phyloP scores from a whole-genome alignment of 495 filamentous ascomycete species.

The Talaromyces borbonicus region DNA sequence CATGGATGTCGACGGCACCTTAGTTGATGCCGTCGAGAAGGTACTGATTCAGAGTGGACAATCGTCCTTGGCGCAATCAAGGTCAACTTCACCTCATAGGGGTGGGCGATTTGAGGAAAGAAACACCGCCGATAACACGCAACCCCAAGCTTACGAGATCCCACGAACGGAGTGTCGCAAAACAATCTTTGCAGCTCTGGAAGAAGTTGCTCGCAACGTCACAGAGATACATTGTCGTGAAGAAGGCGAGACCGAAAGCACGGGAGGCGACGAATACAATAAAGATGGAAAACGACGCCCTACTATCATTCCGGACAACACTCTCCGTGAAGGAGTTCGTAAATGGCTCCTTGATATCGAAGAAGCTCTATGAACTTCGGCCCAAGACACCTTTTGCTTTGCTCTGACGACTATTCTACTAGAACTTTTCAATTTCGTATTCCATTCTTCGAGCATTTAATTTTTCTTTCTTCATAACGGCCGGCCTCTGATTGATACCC shows the following conservation, averaged over 20 bases:
- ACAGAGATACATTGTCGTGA: constrained; percentile 44
- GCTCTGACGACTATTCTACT: constrained; percentile 3
- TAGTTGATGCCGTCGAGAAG: constrained; percentile 69
- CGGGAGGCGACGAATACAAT: constrained; percentile 12
- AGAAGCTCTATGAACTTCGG: constrained; percentile 28
- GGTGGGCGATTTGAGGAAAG: constrained; percentile 17
- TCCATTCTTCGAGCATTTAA: neutral
- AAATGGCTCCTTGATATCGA: constrained; percentile 55
- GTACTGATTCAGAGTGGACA: constrained; percentile 53
- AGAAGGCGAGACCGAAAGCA: constrained; percentile 26
- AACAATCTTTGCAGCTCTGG: constrained; percentile 52
- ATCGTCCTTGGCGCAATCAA: constrained; percentile 34
- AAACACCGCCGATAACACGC: constrained; percentile 11
- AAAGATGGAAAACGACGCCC: constrained; percentile 29
- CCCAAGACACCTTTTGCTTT: constrained; percentile 7
- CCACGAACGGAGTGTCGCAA: constrained; percentile 50
- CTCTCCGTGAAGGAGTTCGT: constrained; percentile 53
- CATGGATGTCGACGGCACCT: constrained; percentile 60
- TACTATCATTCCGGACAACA: constrained; percentile 40
- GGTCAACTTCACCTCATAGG: constrained; percentile 35
- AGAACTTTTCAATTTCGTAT: neutral
- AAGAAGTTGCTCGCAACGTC: constrained; percentile 53
- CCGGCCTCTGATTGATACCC: constrained; percentile 8
- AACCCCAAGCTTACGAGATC: constrained; percentile 29
- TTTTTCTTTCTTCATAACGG: constrained; percentile 1